phyloP scores from a whole-genome alignment of 2,329 filamentous ascomycete genomes.

The Aspergillus thermomutatus region DNA sequence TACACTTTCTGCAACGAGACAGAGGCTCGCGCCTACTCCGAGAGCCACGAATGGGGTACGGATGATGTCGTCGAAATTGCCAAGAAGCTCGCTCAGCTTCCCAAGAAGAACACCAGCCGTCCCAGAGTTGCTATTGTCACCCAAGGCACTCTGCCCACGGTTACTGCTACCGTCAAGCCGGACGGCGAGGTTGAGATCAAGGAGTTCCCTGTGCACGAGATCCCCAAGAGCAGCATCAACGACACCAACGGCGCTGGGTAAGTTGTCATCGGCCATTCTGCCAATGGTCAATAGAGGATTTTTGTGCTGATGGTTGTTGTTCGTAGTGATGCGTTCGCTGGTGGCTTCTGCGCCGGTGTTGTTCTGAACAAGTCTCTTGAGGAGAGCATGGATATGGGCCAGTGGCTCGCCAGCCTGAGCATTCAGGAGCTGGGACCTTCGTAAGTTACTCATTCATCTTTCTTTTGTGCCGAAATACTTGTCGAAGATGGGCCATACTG shows the following conservation, averaged over 20 bases:
- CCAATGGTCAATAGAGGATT: not conserved
- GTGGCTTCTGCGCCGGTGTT: constrained; percentile 86
- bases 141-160: constrained; percentile 86
- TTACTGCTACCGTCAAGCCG: constrained; percentile 72
- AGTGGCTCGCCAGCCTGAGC: constrained; percentile 92
- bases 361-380: constrained; percentile 79
- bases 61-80: constrained; percentile 82
- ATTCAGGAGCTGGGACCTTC: constrained; percentile 94
- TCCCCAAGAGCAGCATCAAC: constrained; percentile 74
- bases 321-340: constrained; percentile 83
- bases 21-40: constrained; percentile 83
- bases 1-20: constrained; percentile 97
- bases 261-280: constrained; percentile 16
- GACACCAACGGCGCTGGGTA: constrained; percentile 92
- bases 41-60: constrained; percentile 70
- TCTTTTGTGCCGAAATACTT: not conserved
- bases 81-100: constrained; percentile 77
- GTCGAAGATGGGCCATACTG: not conserved
- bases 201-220: constrained; percentile 77
- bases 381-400: constrained; percentile 81
- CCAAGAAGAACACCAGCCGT: constrained; percentile 85
- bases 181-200: constrained; percentile 63
- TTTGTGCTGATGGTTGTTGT: constrained; percentile 11
- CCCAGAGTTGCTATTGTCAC: constrained; percentile 88
- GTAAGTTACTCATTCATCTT: constrained; percentile 57